phyloP scores from a whole-genome alignment of 2,329 filamentous ascomycete genomes.

The Whalleya microplaca region DNA sequence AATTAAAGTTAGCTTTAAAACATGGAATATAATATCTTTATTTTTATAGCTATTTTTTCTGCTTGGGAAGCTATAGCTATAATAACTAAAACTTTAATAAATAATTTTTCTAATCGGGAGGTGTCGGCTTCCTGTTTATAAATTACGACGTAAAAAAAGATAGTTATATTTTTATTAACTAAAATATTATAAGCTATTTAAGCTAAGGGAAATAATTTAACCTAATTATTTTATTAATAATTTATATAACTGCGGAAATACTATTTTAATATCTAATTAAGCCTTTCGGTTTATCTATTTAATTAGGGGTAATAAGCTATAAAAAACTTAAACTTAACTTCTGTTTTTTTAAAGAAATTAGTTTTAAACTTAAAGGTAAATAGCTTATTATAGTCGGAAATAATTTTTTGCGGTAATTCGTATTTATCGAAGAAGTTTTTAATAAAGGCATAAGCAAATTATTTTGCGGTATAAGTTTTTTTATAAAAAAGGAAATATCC shows the following conservation, averaged over 20 bases:
- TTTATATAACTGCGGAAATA: too few relatives aligned
- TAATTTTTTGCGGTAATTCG: too few relatives aligned
- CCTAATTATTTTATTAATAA: too few relatives aligned
- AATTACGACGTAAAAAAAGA: neutral
- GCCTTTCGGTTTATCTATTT: too few relatives aligned
- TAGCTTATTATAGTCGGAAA: neutral
- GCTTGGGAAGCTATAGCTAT: neutral
- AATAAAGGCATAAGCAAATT: neutral
- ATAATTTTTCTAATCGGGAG: too few relatives aligned
- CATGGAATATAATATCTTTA: neutral
- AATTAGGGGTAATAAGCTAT: slow-evolving; percentile 6
- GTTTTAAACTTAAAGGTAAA: slow-evolving; percentile 6
- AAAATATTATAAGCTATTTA: too few relatives aligned
- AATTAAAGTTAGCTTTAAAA: neutral
- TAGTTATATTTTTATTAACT: too few relatives aligned
- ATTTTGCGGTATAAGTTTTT: neutral
- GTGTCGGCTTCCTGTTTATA: neutral
- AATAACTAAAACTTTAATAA: too few relatives aligned
- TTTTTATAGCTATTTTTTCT: neutral
- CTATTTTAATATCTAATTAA: too few relatives aligned
- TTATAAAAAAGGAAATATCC: too few relatives aligned
- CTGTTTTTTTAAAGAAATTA: neutral
- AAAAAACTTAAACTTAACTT: neutral
- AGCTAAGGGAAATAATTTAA: too few relatives aligned
- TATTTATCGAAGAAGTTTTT: too few relatives aligned